phyloP scores from a whole-genome alignment of 352 stramenopile genomes.

The Elongisporangium senticosum region DNA sequence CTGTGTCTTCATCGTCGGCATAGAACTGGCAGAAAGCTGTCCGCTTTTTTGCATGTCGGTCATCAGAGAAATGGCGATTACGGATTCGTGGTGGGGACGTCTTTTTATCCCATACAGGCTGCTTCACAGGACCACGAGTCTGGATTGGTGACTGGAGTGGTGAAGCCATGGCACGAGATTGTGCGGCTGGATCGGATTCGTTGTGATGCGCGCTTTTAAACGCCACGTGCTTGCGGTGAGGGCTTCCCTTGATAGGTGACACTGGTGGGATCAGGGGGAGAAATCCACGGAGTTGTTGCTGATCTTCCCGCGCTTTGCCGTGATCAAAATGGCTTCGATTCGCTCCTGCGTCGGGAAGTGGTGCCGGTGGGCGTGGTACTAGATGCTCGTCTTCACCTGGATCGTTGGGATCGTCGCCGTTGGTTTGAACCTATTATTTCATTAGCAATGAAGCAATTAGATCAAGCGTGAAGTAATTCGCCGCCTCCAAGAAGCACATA shows the following conservation, averaged over 20 bases:
- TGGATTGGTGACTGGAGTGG: neutral
- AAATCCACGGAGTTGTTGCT: slow-evolving; percentile 1
- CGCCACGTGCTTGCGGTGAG: slow-evolving; percentile 30
- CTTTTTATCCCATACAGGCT: slow-evolving; percentile 16
- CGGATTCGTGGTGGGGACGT: slow-evolving; percentile 30
- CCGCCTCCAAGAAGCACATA: slow-evolving; percentile 13
- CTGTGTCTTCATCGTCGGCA: slow-evolving; percentile 8
- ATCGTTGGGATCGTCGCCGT: neutral
- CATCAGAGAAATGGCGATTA: slow-evolving; percentile 22
- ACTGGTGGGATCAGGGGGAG: slow-evolving; percentile 36
- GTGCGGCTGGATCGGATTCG: neutral
- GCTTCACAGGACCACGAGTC: slow-evolving; percentile 3
- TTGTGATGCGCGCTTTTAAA: slow-evolving; percentile 10
- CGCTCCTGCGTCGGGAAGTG: neutral
- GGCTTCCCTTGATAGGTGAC: slow-evolving; percentile 48
- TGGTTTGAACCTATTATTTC: neutral
- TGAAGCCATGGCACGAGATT: neutral
- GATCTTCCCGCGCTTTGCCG: slow-evolving; percentile 6
- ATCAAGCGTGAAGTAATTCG: too few relatives aligned
- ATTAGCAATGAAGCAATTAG: too few relatives aligned
- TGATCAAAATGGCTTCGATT: neutral
- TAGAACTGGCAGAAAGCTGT: neutral
- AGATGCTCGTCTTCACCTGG: neutral
- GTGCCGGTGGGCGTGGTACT: neutral
- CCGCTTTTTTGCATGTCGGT: neutral